A percentile compares a stretch with the other conserved stretches of the same genome.
These are phyloP conservation scores for Glycyrrhiza uralensis DNA, from an alignment of 306 rosid species.

Conservation along the genomic window DNA sequence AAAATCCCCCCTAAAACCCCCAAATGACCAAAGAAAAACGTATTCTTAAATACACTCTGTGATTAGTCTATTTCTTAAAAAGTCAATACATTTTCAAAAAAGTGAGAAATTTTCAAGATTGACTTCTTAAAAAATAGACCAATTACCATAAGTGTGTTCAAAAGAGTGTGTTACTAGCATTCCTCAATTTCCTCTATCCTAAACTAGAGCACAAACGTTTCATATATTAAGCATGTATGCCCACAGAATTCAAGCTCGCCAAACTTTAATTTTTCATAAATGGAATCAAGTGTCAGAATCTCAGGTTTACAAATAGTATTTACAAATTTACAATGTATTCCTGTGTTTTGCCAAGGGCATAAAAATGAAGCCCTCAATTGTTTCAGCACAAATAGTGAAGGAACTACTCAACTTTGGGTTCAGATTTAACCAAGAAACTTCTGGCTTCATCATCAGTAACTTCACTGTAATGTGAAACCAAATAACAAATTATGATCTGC, in stretches of 20 bases:
- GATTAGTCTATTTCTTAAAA: too few species aligned
- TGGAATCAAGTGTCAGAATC: not conserved
- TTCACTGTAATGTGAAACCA: constrained; percentile 53
- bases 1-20: too few species aligned
- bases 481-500: constrained; percentile 16
- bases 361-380: not conserved
- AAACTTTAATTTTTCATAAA: not conserved
- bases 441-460: constrained; percentile 74
- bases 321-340: constrained; percentile 14
- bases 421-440: constrained; percentile 60
- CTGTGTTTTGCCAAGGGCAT: not conserved
- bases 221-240: not conserved
- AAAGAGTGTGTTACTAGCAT: too few species aligned
- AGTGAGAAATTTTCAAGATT: too few species aligned
- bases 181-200: too few species aligned
- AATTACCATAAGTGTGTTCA: too few species aligned
- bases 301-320: not conserved
- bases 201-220: not conserved
- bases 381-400: constrained; percentile 7
- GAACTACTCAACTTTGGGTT: constrained; percentile 36
- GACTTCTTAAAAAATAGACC: too few species aligned
- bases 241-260: not conserved
- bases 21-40: too few species aligned
- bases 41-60: too few species aligned
- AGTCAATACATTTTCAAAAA: too few species aligned